Conservation (phyloP, 179 eudicot species). For the Carnegiea gigantea region DNA sequence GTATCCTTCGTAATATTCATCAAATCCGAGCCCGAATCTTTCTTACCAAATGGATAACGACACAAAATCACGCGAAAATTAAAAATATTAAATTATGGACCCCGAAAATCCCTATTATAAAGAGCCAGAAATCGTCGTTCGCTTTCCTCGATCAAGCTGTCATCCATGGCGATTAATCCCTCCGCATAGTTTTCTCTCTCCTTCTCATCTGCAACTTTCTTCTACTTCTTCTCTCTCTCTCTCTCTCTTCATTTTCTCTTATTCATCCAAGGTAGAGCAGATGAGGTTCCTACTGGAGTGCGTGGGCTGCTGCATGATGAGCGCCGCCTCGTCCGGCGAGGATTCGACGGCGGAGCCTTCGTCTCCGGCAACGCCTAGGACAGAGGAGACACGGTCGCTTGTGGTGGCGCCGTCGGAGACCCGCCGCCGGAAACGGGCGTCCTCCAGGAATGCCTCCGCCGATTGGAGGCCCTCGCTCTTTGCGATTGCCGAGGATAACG, state of each 20-base stretch:
- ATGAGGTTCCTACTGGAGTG: conserved; percentile 47
- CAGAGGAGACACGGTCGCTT: conserved; percentile 32
- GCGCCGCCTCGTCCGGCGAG: not conserved
- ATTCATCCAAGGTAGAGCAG: not conserved
- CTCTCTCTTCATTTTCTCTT: not conserved
- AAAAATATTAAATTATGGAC: not conserved
- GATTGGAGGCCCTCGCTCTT: conserved; percentile 54
- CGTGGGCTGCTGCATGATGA: conserved; percentile 31
- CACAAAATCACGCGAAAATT: not conserved
- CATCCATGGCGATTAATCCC: not conserved
- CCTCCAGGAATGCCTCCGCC: conserved; percentile 15
- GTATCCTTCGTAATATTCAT: not conserved
- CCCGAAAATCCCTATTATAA: not conserved
- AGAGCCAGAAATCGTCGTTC: not conserved
- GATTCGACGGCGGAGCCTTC: conserved; percentile 16
- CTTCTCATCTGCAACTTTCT: not conserved
- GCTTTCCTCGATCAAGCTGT: not conserved
- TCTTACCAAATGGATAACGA: not conserved
- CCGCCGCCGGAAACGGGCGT: conserved; percentile 22
- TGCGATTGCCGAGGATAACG: conserved; percentile 48
- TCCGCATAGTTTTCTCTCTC: not conserved
- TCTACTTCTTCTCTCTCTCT: not conserved
- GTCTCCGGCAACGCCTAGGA: not conserved
- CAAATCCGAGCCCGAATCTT: not conserved
- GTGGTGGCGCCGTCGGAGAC: conserved; percentile 1